A percentile compares a stretch with the other conserved stretches of the same genome.
Evolutionary conservation across 192 early-diverging fungal species (phyloP).

Genomic region (Coemansia sp.): DNA sequence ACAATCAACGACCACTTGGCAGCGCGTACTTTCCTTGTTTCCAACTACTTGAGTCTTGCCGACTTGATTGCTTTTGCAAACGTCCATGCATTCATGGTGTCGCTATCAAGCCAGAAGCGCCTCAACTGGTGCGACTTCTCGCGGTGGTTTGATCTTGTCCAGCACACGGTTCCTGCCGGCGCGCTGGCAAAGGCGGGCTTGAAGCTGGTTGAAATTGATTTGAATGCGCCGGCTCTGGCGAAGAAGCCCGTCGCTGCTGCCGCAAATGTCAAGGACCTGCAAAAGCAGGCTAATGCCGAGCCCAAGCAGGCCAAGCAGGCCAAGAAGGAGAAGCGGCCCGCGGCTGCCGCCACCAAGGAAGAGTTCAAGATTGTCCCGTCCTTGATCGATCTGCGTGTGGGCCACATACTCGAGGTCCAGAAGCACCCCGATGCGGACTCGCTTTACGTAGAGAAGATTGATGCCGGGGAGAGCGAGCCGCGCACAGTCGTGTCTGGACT

Average conservation of each 20-base stretch:
- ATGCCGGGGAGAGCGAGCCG: conserved; percentile 78
- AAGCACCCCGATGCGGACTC: conserved; percentile 96
- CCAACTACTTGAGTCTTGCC: conserved; percentile 59
- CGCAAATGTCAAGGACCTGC: conserved; percentile 21
- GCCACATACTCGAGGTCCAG: conserved; percentile 73
- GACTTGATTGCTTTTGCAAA: conserved; percentile 68
- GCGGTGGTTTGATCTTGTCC: conserved; percentile 78
- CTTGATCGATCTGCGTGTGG: conserved; percentile 91
- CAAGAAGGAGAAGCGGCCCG: conserved; percentile 52
- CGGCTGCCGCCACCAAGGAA: conserved; percentile 41
- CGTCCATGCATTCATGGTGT: conserved; percentile 54
- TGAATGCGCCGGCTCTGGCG: conserved; percentile 46
- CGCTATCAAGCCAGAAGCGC: conserved; percentile 55
- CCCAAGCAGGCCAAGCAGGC: conserved; percentile 54
- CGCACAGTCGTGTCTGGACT: conserved; percentile 89
- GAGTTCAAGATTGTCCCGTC: conserved; percentile 58
- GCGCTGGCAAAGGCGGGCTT: conserved; percentile 49
- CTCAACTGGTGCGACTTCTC: conserved; percentile 59
- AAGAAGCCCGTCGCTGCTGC: conserved; percentile 49
- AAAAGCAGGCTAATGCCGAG: conserved; percentile 15
- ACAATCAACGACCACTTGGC: conserved; percentile 61
- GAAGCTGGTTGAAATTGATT: conserved; percentile 50
- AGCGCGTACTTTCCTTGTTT: conserved; percentile 62
- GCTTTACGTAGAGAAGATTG: conserved; percentile 94
- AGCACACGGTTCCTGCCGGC: conserved; percentile 55